phyloP scores from a whole-genome alignment of 345 rosid species.

The Dimocarpus longan region DNA sequence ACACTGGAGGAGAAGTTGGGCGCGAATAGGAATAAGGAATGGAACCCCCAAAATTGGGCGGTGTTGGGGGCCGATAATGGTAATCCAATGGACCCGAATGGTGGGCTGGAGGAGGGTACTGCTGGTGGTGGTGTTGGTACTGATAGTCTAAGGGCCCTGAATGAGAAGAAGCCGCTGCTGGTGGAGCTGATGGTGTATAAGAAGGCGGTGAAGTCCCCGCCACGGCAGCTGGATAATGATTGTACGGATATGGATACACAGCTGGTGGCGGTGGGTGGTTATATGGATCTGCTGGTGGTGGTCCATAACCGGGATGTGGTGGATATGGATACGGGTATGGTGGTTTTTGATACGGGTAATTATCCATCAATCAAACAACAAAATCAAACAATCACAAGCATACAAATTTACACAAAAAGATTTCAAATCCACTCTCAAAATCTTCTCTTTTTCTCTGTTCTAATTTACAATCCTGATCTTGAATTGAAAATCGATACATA shows the following conservation, averaged over 20 bases:
- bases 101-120: conserved; percentile 15
- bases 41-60: conserved; percentile 26
- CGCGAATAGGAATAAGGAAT: conserved; percentile 49
- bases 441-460: not conserved
- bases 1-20: conserved; percentile 23
- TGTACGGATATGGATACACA: conserved; percentile 24
- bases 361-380: conserved; percentile 33
- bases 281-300: conserved; percentile 62
- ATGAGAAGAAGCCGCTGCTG: conserved; percentile 25
- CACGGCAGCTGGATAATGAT: conserved; percentile 42
- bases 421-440: not conserved
- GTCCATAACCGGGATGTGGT: conserved; percentile 50
- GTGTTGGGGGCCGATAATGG: conserved; percentile 23
- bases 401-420: not conserved
- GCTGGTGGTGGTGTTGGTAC: conserved; percentile 22
- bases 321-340: conserved; percentile 54
- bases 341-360: conserved; percentile 45
- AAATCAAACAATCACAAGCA: not conserved
- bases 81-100: conserved; percentile 48
- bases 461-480: not conserved
- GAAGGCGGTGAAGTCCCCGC: conserved; percentile 18
- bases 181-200: conserved; percentile 24
- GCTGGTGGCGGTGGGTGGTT: conserved; percentile 29
- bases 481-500: not conserved
- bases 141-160: conserved; percentile 49